Conservation (phyloP, 495 filamentous ascomycete genomes). For the Durotheca rogersii region DNA sequence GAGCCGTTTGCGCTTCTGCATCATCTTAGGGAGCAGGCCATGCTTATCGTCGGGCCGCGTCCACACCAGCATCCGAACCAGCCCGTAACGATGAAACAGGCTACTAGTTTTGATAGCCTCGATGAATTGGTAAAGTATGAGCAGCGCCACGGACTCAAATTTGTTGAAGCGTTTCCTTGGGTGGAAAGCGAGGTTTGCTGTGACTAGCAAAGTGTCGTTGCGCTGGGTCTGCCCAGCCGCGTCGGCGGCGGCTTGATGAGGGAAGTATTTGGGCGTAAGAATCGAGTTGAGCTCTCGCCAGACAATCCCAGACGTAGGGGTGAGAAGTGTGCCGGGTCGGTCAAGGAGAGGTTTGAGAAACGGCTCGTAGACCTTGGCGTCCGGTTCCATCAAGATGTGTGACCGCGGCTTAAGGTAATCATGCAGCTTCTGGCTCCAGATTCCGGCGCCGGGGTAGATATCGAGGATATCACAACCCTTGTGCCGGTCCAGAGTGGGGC, state of each 20-base stretch:
- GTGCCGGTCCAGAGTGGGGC: conserved; percentile 57
- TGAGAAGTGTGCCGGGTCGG: conserved; percentile 52
- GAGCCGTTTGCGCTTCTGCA: conserved; percentile 52
- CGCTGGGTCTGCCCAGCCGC: conserved; percentile 37
- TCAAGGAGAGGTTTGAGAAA: conserved; percentile 65
- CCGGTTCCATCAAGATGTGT: conserved; percentile 78
- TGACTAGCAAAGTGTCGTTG: conserved; percentile 68
- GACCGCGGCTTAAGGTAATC: conserved; percentile 69
- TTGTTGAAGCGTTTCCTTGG: conserved; percentile 37
- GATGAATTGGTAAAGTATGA: conserved; percentile 53
- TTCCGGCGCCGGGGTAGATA: conserved; percentile 71
- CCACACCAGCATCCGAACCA: conserved; percentile 72
- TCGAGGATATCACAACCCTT: conserved; percentile 78
- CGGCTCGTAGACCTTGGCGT: conserved; percentile 51
- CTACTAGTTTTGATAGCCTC: conserved; percentile 39
- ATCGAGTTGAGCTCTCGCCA: conserved; percentile 53
- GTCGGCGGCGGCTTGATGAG: conserved; percentile 47
- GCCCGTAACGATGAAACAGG: conserved; percentile 62
- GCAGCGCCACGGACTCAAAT: conserved; percentile 42
- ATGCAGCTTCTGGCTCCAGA: conserved; percentile 76
- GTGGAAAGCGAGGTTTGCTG: conserved; percentile 56
- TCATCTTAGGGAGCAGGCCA: conserved; percentile 52
- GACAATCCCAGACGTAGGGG: conserved; percentile 49
- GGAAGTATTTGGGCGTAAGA: conserved; percentile 47
- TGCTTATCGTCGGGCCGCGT: conserved; percentile 52